These are phyloP conservation scores for Phialemonium atrogriseum DNA, from an alignment of 2,329 filamentous ascomycete species.

Conservation along the genomic window DNA sequence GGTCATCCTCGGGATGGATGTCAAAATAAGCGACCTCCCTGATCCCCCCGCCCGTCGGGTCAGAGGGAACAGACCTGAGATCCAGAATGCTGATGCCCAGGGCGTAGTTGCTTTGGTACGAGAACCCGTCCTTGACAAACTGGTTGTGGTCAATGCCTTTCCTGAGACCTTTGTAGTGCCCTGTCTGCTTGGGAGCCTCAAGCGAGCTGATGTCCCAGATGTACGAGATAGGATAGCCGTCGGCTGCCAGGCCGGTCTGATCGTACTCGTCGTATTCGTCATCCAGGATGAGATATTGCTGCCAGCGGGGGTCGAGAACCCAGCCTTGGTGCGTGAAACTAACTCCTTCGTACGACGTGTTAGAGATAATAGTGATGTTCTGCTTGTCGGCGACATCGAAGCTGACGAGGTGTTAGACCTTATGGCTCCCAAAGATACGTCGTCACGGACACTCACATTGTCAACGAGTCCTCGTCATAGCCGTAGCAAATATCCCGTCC, in stretches of 20 bases:
- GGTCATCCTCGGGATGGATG: slow-evolving; percentile 38
- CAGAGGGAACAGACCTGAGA: slow-evolving; percentile 19
- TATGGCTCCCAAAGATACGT: too few species aligned
- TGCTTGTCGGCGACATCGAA: slow-evolving; percentile 44
- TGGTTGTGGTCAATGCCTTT: slow-evolving; percentile 37
- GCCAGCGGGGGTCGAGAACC: slow-evolving; percentile 35
- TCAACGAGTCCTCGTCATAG: slow-evolving; percentile 43
- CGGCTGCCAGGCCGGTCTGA: slow-evolving; percentile 26
- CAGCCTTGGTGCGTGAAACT: slow-evolving; percentile 50
- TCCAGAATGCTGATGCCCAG: slow-evolving; percentile 29
- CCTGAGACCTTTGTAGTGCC: slow-evolving; percentile 27
- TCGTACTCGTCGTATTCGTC: slow-evolving; percentile 44
- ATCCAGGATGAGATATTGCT: slow-evolving; percentile 37
- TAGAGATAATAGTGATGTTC: slow-evolving; percentile 36
- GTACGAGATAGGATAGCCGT: slow-evolving; percentile 37
- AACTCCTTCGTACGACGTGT: slow-evolving; percentile 47
- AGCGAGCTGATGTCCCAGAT: slow-evolving; percentile 38
- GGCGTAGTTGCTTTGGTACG: slow-evolving; percentile 39
- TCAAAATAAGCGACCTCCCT: slow-evolving; percentile 38
- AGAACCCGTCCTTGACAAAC: slow-evolving; percentile 29
- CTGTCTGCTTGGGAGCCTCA: slow-evolving; percentile 31
- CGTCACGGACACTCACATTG: slow-evolving; percentile 23
- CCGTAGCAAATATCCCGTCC: slow-evolving; percentile 44
- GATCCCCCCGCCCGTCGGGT: slow-evolving; percentile 28
- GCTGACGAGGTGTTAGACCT: slow-evolving; percentile 12